phyloP scores from a whole-genome alignment of 345 rosid species.

The Camelina sativa region DNA sequence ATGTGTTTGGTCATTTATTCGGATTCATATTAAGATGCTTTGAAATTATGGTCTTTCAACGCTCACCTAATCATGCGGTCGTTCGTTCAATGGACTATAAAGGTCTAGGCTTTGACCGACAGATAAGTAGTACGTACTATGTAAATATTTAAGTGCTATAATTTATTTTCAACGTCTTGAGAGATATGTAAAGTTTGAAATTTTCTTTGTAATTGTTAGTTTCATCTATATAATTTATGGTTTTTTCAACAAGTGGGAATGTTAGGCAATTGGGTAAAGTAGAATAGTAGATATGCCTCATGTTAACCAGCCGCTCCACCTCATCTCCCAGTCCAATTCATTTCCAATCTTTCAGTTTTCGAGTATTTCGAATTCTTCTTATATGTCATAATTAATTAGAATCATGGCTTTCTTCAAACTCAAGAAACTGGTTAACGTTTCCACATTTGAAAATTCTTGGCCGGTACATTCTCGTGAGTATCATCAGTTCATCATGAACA shows the following conservation, averaged over 20 bases:
- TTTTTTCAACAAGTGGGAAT: not conserved
- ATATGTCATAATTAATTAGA: no score
- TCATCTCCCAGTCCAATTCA: not conserved
- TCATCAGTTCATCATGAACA: no score
- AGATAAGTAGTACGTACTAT: not conserved
- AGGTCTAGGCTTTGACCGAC: constrained; percentile 29
- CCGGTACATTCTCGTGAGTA: not conserved
- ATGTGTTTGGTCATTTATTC: constrained; percentile 36
- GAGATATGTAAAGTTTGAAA: no score
- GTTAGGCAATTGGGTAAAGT: not conserved
- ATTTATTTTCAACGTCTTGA: no score
- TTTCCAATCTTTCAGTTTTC: no score
- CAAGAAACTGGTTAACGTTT: not conserved
- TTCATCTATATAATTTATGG: not conserved
- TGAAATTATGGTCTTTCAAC: constrained; percentile 33
- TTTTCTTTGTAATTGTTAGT: not conserved
- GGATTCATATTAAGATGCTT: constrained; percentile 11
- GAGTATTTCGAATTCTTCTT: no score
- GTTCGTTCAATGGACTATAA: constrained; percentile 22
- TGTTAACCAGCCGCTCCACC: not conserved
- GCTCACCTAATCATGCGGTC: constrained; percentile 35
- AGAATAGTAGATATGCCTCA: not conserved
- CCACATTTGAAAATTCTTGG: not conserved
- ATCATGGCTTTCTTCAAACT: not conserved
- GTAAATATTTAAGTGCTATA: not conserved